Base-by-base conservation (phyloP, 768 basidiomycete species). In the Hemileccinum impolitum region DNA sequence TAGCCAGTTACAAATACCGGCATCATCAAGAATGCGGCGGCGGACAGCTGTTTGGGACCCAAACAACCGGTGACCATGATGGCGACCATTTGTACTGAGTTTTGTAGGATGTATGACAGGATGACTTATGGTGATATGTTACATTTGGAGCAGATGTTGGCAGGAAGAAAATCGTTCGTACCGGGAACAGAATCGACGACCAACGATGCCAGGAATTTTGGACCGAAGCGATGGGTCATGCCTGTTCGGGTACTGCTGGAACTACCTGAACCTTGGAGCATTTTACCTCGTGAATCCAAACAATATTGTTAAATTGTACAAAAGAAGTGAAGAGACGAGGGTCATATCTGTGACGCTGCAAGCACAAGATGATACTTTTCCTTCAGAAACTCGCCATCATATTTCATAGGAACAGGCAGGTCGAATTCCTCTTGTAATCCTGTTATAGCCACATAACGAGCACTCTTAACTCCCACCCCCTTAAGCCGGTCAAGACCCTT, bases 1-100 rank as follows among this genome's bases (percentile, higher is more conserved):
- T 82, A 69, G 79, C 85, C 84, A 75, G 87, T 85, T 8, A 87
- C 87, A 61, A 81, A 85, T 14, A 85, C 86, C 56, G 90, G 67
- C 86, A 89, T 89, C 61, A 85, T 69, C 25, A 83, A 76, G 57
- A 88, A 85, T 37, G 87, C 85, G 12, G 87, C 77, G 2, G 79
- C 81, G 1, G 85, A 85, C 14, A 90, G 71, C 58, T 85, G 81
- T 54, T 82, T 71, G 18, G 86, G 79, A 3, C 87, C 86, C 9
- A 89, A 74, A 17, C 80, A 79, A 21, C 85, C 84, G 11, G 76
- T 77, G 54, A 88, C 74, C 30, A 86, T 54, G 45, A 87, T 74
- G 15, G 84, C 78, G n/a, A 73, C 69, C 4, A 85, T 84, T 63
- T 87, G 87, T 32, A 86, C 75, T 4, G 85, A 87, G 59, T 87